Evolutionary conservation across 768 basidiomycete species (phyloP), one percentile per base, ranked within the genome.

Genomic region (Mycena amicta): DNA sequence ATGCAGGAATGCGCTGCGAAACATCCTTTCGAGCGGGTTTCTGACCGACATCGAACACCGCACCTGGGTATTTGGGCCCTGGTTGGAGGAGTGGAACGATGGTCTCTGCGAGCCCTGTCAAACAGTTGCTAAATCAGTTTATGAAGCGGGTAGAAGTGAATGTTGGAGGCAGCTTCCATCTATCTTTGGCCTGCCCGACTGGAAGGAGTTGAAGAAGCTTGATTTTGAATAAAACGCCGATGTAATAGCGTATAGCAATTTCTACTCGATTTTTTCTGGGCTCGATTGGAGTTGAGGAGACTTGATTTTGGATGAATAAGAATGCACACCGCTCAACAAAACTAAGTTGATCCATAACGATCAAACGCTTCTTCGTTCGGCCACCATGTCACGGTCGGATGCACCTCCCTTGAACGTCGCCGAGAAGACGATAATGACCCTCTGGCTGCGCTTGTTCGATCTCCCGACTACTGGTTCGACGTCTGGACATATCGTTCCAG

Each of bases 391-490:
- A n/a, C n/a, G n/a, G 43, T 45, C 43, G 43, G 22, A 15, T 8
- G 43, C 6, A 15, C 43, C 13, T 8, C 43, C 22, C 22, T 5
- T n/a, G 8, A 45, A 45, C 43, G 15, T 31, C 11, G 30, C 43
- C 6, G 20, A 13, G 47, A 50, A 27, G 40, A 45, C 52, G 22
- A 25, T 3, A 28, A 25, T 20, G 16, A n/a, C 33, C 5, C 54
- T 2, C 31, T 23, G n/a, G 5, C 15, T 5, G 54, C 40, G 18
- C 23, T 43, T 2, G 11, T 31, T 22, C 46, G 55, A 28, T 56
- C 55, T 8, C 22, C 13, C 4, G n/a, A 56, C 13, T 50, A 39
- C 43, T 57, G 50, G 50, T 57, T 45, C 26, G 51, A 57, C n/a
- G 56, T 52, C 18, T 50, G 56, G 3, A 57, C 18, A 37, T 37